phyloP scores from a whole-genome alignment of 305 asterid species.

The Fraxinus ornus region DNA sequence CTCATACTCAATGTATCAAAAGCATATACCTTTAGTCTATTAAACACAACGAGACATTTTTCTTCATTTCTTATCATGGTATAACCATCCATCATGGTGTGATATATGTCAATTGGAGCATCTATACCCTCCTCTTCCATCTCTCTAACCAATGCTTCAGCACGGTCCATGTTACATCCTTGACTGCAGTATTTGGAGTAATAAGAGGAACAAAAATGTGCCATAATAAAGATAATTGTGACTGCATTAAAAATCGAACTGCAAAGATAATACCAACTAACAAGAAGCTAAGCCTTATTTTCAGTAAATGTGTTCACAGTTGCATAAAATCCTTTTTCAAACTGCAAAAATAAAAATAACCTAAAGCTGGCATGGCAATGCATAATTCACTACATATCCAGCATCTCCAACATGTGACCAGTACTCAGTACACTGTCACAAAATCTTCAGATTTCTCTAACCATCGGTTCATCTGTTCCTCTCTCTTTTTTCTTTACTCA shows the following conservation, averaged over 20 bases:
- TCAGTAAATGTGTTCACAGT: not conserved
- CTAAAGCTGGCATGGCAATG: not conserved
- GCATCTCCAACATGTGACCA: not conserved
- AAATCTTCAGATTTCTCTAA: not conserved
- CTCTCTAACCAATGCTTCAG: slow-evolving; percentile 91
- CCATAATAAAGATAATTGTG: not conserved
- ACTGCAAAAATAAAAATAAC: not conserved
- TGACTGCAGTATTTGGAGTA: slow-evolving; percentile 55
- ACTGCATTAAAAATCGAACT: not conserved
- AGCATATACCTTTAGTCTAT: slow-evolving; percentile 69
- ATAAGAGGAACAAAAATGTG: slow-evolving; percentile 15
- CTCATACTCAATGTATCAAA: slow-evolving; percentile 6
- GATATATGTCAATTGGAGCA: slow-evolving; percentile 86
- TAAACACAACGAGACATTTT: slow-evolving; percentile 77
- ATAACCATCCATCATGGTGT: slow-evolving; percentile 99
- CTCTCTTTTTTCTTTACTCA: not conserved
- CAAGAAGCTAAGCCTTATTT: not conserved
- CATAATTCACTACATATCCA: not conserved
- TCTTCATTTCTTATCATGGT: slow-evolving; percentile 67
- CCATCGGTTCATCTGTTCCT: not conserved
- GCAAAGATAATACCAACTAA: slow-evolving; percentile 3
- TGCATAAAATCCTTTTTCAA: not conserved
- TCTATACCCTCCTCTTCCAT: slow-evolving; percentile 96
- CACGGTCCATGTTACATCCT: slow-evolving; percentile 61
- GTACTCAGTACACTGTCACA: not conserved